phyloP scores from a whole-genome alignment of 192 early-diverging fungal species.

The Funneliformis mosseae region DNA sequence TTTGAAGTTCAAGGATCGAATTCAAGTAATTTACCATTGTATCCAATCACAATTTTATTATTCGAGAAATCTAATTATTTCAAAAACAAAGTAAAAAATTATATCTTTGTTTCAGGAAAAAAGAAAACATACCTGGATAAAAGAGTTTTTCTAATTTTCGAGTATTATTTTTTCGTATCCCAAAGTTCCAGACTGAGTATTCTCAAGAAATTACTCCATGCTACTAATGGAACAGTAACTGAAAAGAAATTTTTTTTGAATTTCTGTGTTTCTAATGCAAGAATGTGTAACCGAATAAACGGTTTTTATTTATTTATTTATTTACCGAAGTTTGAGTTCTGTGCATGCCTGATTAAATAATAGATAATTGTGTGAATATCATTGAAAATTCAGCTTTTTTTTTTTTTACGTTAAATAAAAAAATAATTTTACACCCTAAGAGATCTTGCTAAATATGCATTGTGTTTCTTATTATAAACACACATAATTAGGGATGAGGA shows the following conservation, averaged over 20 bases:
- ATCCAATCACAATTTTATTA: background rate
- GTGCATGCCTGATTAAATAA: background rate
- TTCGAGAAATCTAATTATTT: background rate
- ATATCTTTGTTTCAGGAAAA: background rate
- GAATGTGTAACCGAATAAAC: background rate
- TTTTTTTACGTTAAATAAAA: background rate
- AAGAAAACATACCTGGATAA: background rate
- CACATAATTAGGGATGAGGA: too few relatives aligned
- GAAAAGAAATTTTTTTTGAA: background rate
- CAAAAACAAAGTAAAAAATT: background rate
- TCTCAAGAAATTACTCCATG: background rate
- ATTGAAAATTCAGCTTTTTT: background rate
- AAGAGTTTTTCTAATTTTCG: background rate
- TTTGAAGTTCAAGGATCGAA: background rate
- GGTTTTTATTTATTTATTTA: background rate
- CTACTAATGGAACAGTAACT: conserved; percentile 10
- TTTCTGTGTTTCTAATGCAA: too few relatives aligned
- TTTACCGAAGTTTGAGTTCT: background rate
- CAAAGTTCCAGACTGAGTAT: background rate
- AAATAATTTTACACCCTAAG: background rate
- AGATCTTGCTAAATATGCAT: background rate
- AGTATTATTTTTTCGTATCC: background rate
- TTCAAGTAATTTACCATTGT: background rate
- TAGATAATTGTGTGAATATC: background rate
- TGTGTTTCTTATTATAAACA: conserved; percentile 10